Evolutionary conservation across 1,284 basidiomycete genomes (phyloP).

Genomic region (Testicularia cyperi): DNA sequence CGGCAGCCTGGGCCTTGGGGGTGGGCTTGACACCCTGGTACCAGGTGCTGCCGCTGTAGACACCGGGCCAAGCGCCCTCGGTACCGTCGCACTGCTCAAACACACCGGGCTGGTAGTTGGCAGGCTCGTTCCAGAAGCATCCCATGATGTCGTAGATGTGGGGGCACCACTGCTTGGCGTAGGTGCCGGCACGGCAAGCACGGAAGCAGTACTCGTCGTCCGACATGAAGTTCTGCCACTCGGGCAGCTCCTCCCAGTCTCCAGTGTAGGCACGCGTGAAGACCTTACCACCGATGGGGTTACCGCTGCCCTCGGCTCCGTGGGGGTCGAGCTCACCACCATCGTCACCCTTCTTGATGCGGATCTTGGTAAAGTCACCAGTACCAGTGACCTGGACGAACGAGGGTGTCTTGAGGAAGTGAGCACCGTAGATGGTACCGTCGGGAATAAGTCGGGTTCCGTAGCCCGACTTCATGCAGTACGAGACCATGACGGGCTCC

Average conservation of each 20-base stretch:
- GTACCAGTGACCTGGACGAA: constrained; percentile 71
- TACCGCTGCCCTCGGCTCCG: constrained; percentile 51
- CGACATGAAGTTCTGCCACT: constrained; percentile 58
- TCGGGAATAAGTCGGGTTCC: constrained; percentile 73
- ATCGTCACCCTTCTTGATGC: constrained; percentile 51
- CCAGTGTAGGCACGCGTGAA: constrained; percentile 48
- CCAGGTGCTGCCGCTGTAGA: constrained; percentile 51
- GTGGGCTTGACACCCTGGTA: constrained; percentile 47
- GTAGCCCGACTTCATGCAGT: constrained; percentile 67
- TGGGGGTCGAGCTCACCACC: constrained; percentile 61
- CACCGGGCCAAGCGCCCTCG: constrained; percentile 50
- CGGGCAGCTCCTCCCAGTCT: constrained; percentile 52
- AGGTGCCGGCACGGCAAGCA: constrained; percentile 48
- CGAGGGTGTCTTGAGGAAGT: constrained; percentile 70
- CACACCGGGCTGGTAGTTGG: constrained; percentile 42
- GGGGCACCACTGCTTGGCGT: constrained; percentile 51
- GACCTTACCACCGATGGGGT: constrained; percentile 50
- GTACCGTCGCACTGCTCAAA: constrained; percentile 55
- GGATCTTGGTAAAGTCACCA: constrained; percentile 61
- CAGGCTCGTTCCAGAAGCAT: constrained; percentile 53
- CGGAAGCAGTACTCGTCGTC: constrained; percentile 56
- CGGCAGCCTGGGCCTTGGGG: constrained; percentile 35
- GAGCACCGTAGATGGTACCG: constrained; percentile 72
- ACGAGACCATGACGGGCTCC: constrained; percentile 70
- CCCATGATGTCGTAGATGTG: constrained; percentile 58